phyloP scores from a whole-genome alignment of 2,329 filamentous ascomycete genomes.

The Exophiala aquamarina region DNA sequence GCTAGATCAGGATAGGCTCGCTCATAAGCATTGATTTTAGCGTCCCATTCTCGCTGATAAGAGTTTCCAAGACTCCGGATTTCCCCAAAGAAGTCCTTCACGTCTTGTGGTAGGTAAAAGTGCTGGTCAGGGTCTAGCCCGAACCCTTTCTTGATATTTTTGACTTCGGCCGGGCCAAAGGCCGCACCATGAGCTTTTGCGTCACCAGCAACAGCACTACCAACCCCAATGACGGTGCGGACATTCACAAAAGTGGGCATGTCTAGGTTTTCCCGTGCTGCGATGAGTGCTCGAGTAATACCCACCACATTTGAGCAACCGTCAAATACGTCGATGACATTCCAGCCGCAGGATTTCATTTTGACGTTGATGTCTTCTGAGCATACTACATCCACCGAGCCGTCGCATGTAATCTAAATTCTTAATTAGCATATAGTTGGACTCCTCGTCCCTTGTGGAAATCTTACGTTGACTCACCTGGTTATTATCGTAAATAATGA shows the following conservation, averaged over 20 bases:
- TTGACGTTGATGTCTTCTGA: constrained; percentile 59
- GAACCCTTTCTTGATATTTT: neutral
- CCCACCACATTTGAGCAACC: constrained; percentile 52
- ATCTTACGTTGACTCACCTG: constrained; percentile 45
- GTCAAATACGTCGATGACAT: constrained; percentile 55
- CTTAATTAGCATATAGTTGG: neutral
- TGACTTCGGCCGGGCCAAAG: neutral
- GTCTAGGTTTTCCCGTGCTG: constrained; percentile 43
- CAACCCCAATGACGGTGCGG: constrained; percentile 57
- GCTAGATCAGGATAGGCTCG: neutral
- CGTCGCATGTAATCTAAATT: constrained; percentile 53
- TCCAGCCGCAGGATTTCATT: constrained; percentile 57
- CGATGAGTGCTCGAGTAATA: constrained; percentile 49
- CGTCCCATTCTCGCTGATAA: neutral
- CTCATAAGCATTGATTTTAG: neutral
- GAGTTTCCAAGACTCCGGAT: neutral
- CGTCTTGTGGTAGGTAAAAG: neutral
- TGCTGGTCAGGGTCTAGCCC: neutral
- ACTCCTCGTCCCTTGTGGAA: too few species aligned
- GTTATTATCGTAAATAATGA: constrained; percentile 62
- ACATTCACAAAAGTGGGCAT: constrained; percentile 62
- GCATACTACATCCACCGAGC: constrained; percentile 54
- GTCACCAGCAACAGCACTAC: constrained; percentile 43
- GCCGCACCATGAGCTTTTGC: constrained; percentile 20
- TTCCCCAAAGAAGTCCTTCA: neutral